Evolutionary conservation across 1,284 basidiomycete genomes (phyloP).

Genomic region (Garcileccinum viscosum): DNA sequence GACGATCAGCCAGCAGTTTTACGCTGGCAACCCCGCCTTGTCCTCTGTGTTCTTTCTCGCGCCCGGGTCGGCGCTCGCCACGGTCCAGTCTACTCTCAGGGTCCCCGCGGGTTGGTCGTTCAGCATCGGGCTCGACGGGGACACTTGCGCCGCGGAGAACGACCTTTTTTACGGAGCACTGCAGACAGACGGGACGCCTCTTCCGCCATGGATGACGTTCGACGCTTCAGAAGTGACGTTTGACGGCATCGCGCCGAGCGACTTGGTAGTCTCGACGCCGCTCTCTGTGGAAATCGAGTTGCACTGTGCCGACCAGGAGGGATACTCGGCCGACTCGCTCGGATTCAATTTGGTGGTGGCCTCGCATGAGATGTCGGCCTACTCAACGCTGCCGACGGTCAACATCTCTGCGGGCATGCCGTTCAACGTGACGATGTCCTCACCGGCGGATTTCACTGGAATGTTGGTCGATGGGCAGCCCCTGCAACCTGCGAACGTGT

Average conservation of each 20-base stretch:
- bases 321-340: constrained; percentile 59
- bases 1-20: constrained; percentile 69
- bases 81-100: constrained; percentile 67
- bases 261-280: constrained; percentile 45
- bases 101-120: constrained; percentile 90
- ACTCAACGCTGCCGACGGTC: constrained; percentile 60
- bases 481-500: constrained; percentile 60
- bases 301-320: constrained; percentile 69
- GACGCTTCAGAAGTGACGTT: constrained; percentile 74
- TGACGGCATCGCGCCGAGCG: constrained; percentile 75
- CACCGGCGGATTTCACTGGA: constrained; percentile 63
- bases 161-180: constrained; percentile 73
- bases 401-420: constrained; percentile 63
- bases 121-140: constrained; percentile 81
- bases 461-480: constrained; percentile 66
- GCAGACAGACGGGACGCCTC: constrained; percentile 66
- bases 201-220: constrained; percentile 84
- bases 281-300: constrained; percentile 58
- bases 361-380: constrained; percentile 65
- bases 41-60: constrained; percentile 71
- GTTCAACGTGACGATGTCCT: constrained; percentile 65
- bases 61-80: constrained; percentile 59
- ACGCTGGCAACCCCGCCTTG: constrained; percentile 60
- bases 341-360: constrained; percentile 67
- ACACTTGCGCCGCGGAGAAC: constrained; percentile 62